Base-by-base conservation (phyloP, 495 filamentous ascomycete species). In the Podospora comata region DNA sequence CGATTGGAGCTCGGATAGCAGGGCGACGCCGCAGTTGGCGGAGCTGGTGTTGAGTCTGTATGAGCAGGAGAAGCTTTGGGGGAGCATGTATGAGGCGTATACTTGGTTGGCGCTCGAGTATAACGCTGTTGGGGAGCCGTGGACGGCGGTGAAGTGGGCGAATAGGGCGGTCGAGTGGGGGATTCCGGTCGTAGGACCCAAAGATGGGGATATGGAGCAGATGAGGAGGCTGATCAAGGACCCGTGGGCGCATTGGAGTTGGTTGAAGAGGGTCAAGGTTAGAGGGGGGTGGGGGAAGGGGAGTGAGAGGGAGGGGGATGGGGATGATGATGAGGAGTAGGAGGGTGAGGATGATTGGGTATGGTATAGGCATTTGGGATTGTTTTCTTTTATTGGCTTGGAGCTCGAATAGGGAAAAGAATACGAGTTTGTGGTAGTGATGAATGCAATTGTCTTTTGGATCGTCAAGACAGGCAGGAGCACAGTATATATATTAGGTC, bases 81-180 rank as follows among this genome's bases (percentile, higher is more conserved):
- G 74, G 15, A 67, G 64, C 4, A 61, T 80, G 48, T 73, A 79
- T 65, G 77, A 82, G 67, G 79, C 76, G 5, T 80, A 80, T 63
- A 67, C 74, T 9, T 68, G 76, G 16, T 78, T 79, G 39, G 80
- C 79, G 27, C 66, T 78, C 20, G 80, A 81, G 71, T 80, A 75
- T 53, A 80, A 76, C 58, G 79, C 74, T 5, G 65, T 69, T 1
- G 80, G 80, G 2, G 76, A 82, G 26, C 66, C 72, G 7, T 76
- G 75, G 74, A 77, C 69, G 62, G 80, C 79, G 13, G 72, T 66
- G 55, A 76, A 76, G 69, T 79, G 77, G 67, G 80, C 79, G 32
- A 23, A 48, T 1, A n/a, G 79, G 39, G 77, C 73, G 26, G 62
- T 78, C 44, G 77, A 81, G 54, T 73, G 70, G 62, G 77, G 76